Base-by-base conservation (phyloP, 148 eudicot genomes). In the Silene conica region DNA sequence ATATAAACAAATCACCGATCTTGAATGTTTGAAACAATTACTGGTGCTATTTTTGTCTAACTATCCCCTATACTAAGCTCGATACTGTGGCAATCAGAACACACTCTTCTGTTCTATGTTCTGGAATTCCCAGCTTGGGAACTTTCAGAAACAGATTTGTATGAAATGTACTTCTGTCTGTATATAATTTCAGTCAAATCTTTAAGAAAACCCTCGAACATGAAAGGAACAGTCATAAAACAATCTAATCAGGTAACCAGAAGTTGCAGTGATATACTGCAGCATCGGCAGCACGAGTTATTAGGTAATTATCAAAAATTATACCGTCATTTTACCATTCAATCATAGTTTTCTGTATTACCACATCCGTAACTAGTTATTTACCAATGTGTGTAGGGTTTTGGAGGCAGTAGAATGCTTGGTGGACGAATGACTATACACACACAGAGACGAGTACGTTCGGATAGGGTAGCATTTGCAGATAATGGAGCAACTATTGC, bases 41-140 rank as follows among this genome's bases (percentile, higher is more conserved):
- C 64, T 77, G 70, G 43, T 60, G 65, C 6, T 73, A 59, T 38
- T n/a, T 23, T 23, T 18, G 10, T 74, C 72, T 67, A 72, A 79
- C 56, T 69, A 79, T 19, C 23, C 13, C 23, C 23, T 8, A 59
- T 9, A 1, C 14, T 9, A 12, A 50, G 16, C 55, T 3, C 55
- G 0, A 3, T 38, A 6, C 43, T 1, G 43, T 38, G 43, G 55
- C 55, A 50, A 50, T 50, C 55, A 50, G 3, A 50, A 50, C 55
- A 50, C 55, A 13, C 55, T 50, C 55, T 50, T 48, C 14, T 48
- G 52, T 48, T 48, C 52, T 13, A 48, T 48, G 13, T 9, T 48
- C 16, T 50, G 14, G 55, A 50, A 50, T 13, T 50, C 55, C 15
- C 55, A 15, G 55, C 14, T 11, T 50, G 55, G 55, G 55, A 5